phyloP scores from a whole-genome alignment of 108 stramenopile species.

The Nitzschia palea region DNA sequence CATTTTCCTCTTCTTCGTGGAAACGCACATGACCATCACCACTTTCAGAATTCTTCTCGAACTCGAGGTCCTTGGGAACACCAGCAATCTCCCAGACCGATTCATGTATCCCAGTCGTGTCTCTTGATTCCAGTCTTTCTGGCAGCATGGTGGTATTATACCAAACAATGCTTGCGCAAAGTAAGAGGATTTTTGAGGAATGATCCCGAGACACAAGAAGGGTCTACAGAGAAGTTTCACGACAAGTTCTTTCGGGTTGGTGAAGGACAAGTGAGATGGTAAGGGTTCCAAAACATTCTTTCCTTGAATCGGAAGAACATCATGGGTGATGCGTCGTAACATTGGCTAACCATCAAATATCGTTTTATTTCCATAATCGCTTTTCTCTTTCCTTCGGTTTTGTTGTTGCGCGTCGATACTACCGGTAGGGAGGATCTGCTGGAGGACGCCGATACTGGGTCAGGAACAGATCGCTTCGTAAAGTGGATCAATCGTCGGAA shows the following conservation, averaged over 20 bases:
- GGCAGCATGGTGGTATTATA: slow-evolving; percentile 38
- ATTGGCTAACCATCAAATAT: too few relatives aligned
- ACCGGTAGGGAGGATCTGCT: slow-evolving; percentile 26
- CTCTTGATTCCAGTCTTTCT: slow-evolving; percentile 34
- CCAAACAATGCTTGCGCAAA: slow-evolving; percentile 21
- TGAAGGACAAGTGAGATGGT: slow-evolving; percentile 11
- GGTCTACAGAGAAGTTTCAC: not conserved
- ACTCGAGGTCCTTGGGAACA: not conserved
- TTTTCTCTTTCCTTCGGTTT: too few relatives aligned
- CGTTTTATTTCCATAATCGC: too few relatives aligned
- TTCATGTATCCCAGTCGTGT: slow-evolving; percentile 21
- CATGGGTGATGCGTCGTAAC: not conserved
- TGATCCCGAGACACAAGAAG: not conserved
- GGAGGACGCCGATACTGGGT: slow-evolving; percentile 5
- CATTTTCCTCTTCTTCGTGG: too few relatives aligned
- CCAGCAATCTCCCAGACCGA: not conserved
- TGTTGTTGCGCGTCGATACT: too few relatives aligned
- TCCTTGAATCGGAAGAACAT: not conserved
- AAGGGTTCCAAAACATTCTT: too few relatives aligned
- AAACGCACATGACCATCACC: not conserved
- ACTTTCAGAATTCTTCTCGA: not conserved
- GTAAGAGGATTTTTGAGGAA: slow-evolving; percentile 3
- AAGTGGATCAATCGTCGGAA: slow-evolving; percentile 37
- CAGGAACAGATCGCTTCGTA: slow-evolving; percentile 16
- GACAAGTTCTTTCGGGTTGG: slow-evolving; percentile 9